Evolutionary conservation across 2,329 filamentous ascomycete genomes (phyloP).

Genomic region (Colletotrichum coccodes): DNA sequence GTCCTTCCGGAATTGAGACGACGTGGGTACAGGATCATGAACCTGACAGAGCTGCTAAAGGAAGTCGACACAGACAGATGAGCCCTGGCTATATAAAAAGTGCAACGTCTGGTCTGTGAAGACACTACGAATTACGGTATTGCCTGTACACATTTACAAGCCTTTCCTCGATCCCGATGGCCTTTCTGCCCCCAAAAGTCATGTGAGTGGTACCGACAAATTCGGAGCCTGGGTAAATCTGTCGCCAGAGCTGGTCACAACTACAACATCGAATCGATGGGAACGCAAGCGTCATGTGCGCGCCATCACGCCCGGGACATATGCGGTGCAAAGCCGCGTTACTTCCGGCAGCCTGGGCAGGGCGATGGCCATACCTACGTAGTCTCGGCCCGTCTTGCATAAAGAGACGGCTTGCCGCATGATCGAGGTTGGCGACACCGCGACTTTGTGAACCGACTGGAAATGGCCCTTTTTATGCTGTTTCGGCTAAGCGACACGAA

Average conservation of each 20-base stretch:
- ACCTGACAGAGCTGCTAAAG: constrained; percentile 73
- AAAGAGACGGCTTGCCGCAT: constrained; percentile 18
- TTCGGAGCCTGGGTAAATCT: background rate
- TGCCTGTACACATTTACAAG: background rate
- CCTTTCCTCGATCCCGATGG: background rate
- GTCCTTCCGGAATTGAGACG: constrained; percentile 78
- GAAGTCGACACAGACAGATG: constrained; percentile 37
- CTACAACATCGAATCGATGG: background rate
- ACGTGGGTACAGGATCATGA: constrained; percentile 77
- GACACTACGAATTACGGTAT: background rate
- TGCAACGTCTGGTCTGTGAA: background rate
- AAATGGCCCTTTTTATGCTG: background rate
- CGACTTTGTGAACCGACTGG: background rate
- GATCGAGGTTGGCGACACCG: constrained; percentile 19
- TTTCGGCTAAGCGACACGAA: constrained; percentile 6
- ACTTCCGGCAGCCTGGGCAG: background rate
- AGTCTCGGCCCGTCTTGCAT: background rate
- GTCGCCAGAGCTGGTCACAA: constrained; percentile 12
- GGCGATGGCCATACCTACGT: background rate
- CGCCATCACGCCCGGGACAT: background rate
- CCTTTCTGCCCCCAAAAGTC: background rate
- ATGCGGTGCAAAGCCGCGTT: constrained; percentile 16
- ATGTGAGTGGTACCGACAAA: background rate
- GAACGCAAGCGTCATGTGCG: background rate
- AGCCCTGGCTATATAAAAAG: background rate